A percentile compares a stretch with the other conserved stretches of the same genome.
Conservation (phyloP, 352 stramenopile species). For the Sclerospora graminicola region DNA sequence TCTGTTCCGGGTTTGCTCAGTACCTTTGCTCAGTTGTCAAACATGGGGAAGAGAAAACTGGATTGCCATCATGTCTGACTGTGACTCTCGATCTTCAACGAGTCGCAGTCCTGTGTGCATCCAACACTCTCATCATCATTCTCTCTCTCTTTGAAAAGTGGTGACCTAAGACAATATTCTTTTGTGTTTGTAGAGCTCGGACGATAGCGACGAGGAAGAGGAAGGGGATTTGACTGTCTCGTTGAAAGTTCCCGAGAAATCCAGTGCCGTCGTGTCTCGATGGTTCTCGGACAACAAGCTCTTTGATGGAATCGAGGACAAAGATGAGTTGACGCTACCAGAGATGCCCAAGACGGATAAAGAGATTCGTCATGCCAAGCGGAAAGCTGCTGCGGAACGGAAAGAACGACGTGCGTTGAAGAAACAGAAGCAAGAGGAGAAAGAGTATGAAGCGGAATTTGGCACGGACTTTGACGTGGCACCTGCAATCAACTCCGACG, state of each 20-base stretch:
- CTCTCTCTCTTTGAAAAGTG: background rate
- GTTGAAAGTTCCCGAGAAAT: conserved; percentile 72
- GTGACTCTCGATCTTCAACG: conserved; percentile 21
- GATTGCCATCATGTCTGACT: conserved; percentile 82
- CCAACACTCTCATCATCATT: conserved; percentile 48
- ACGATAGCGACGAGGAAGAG: conserved; percentile 54
- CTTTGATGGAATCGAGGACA: conserved; percentile 64
- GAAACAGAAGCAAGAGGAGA: conserved; percentile 76
- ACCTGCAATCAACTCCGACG: conserved; percentile 33
- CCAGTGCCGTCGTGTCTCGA: conserved; percentile 57
- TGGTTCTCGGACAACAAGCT: conserved; percentile 84
- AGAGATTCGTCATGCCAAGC: conserved; percentile 94
- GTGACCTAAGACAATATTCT: background rate
- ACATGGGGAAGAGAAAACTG: conserved; percentile 70
- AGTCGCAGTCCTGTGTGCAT: conserved; percentile 66
- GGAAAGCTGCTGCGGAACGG: conserved; percentile 89
- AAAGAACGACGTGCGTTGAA: conserved; percentile 79
- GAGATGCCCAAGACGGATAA: conserved; percentile 98
- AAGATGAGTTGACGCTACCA: conserved; percentile 28
- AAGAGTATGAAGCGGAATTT: conserved; percentile 77
- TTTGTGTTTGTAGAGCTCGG: conserved; percentile 53
- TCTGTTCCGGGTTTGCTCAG: conserved; percentile 81
- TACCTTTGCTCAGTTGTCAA: conserved; percentile 90
- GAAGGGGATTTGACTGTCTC: conserved; percentile 59
- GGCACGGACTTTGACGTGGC: conserved; percentile 60